These are phyloP conservation scores for Mucor plumbeus DNA, from an alignment of 371 early-diverging fungal genomes.

Conservation along the genomic window DNA sequence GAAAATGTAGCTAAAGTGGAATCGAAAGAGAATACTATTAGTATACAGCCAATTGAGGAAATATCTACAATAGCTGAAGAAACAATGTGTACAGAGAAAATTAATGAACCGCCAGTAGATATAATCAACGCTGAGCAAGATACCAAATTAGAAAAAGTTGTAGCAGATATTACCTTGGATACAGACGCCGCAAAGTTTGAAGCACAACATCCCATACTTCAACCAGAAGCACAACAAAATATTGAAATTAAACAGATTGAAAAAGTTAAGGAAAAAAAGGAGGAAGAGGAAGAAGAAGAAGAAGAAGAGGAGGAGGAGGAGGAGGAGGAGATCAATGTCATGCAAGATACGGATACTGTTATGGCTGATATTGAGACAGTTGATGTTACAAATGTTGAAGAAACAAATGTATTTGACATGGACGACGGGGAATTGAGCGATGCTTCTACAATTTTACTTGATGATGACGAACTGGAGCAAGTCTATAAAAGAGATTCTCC, in stretches of 20 bases:
- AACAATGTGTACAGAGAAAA: not conserved
- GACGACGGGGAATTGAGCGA: conserved; percentile 38
- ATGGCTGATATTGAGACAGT: not conserved
- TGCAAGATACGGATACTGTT: not conserved
- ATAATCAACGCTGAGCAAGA: not conserved
- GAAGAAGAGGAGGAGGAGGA: not conserved
- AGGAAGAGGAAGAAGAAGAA: too few species aligned
- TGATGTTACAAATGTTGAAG: not conserved
- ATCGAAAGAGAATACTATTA: too few species aligned
- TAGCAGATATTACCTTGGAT: not conserved
- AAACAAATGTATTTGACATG: not conserved
- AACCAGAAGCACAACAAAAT: not conserved
- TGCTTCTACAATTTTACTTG: conserved; percentile 36
- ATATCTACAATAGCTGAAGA: too few species aligned
- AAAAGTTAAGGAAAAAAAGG: not conserved
- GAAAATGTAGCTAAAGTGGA: not conserved
- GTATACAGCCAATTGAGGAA: too few species aligned
- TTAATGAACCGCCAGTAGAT: not conserved
- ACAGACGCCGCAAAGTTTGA: not conserved
- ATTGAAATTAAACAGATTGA: not conserved
- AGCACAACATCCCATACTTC: not conserved
- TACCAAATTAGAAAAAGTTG: not conserved
- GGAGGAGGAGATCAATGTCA: not conserved
- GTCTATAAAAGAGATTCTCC: not conserved
- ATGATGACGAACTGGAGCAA: conserved; percentile 22